Base-by-base conservation (phyloP, 1,139 yeast species). In the Debaryomycetaceae sp. region DNA sequence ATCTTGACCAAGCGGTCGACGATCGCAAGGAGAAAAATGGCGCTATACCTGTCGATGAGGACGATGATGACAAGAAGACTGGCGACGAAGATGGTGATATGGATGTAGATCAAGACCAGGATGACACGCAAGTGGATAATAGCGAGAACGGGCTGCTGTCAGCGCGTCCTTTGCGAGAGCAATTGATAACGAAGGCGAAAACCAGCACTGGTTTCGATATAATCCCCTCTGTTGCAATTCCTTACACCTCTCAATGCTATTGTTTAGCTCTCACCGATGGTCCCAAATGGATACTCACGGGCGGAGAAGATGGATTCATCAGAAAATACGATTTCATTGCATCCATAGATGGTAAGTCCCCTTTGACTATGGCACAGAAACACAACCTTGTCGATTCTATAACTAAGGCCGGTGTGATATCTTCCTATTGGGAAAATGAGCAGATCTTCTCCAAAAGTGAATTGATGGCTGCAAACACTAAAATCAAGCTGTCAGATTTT, bases 271-370 rank as follows among this genome's bases (percentile, higher is more conserved):
- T 89, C 40, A 79, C 96, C 1, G 80, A 79, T 55, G 96, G 95
- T 6, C 83, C 92, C 35, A 83, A 83, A 56, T 91, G 91, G 85
- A 72, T 92, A 40, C 81, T 91, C 53, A 84, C 96, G 1, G 99
- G 99, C 16, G 98, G 98, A 5, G 94, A 87, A 49, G 99, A 92
- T 59, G 99, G 99, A 9, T 87, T 82, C 53, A 86, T 92, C 33
- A 70, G 98, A 38, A 87, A 87, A 56, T 92, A 84, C 62, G 96
- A 94, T 60, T 85, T 92, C 48, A 75, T 83, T 35, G 84, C 83
- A 30, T 85, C 96, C 1, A 78, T 92, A 19, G 91, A 87, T 52
- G 98, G 98, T n/a, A 87, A 86, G 53, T 70, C 86, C 5, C 94
- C 95, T 3, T 67, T 92, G 41, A 92, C 98, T 0, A 87, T 89